Base-by-base conservation (phyloP, 345 rosid genomes). In the Hibiscus trionum region DNA sequence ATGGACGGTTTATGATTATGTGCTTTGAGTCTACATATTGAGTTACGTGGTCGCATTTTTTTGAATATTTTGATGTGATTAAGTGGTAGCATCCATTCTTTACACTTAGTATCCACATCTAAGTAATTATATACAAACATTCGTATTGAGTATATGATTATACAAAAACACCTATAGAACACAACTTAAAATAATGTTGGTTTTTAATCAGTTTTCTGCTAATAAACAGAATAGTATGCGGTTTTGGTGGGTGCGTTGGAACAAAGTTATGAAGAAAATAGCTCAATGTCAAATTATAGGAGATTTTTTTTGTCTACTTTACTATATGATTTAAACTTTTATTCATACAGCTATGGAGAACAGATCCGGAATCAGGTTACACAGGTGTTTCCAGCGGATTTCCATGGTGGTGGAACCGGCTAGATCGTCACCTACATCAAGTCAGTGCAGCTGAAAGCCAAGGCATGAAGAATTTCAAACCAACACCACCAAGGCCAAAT, bases 381-480 rank as follows among this genome's bases (percentile, higher is more conserved):
- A 66, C 72, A 17, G 24, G 66, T 16, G 24, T 33, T 6, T 58
- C 93, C 2, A 86, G 83, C 0, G 90, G 88, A 29, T 83, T 83
- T 72, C 97, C 99, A 21, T 88, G 93, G 93, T 92, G 99, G 99
- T 95, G 97, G 96, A 95, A 87, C 82, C 90, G 96, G 97, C 70
- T 89, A 60, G 99, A 92, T 61, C 76, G 80, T 15, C 88, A 89
- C n/a, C 74, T 87, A n/a, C 91, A 89, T 46, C 76, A 68, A 9
- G 52, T 80, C 63, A 86, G 73, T 75, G 75, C 78, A 46, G 72
- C 80, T 3, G 90, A 86, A 64, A 84, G 69, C 71, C 90, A 77
- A 72, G 75, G 66, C 61, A 10, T 75, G 52, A 81, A 85, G 77
- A 81, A 35, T 65, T 81, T 82, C 42, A 88, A 76, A 57, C 81